Conservation (phyloP, 225 moss, liverwort and hornwort species). For the Bryoerythrophyllum caledonicum region DNA sequence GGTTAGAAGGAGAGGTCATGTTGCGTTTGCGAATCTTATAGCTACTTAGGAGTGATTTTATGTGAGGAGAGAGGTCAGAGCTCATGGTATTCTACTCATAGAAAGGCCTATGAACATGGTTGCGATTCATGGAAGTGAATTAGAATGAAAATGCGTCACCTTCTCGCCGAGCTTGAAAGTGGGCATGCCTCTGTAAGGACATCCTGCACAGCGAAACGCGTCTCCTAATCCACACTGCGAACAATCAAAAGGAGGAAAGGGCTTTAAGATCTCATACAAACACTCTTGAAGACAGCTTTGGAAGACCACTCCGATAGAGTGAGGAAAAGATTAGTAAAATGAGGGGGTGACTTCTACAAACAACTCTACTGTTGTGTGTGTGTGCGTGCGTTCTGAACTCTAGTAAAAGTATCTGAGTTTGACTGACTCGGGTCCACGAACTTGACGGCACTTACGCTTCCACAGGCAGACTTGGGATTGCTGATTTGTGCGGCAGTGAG, state of each 20-base stretch:
- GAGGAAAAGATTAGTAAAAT: no score
- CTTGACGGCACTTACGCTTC: slow-evolving; percentile 59
- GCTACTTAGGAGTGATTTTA: no score
- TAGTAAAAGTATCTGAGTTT: neutral
- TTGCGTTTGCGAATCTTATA: no score
- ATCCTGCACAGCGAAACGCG: slow-evolving; percentile 91
- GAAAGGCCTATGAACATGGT: neutral
- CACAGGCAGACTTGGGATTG: slow-evolving; percentile 93
- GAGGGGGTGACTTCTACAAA: no score
- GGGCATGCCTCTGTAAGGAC: slow-evolving; percentile 92
- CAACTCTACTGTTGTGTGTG: no score
- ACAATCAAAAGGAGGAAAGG: neutral
- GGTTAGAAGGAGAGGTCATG: no score
- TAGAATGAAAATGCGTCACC: slow-evolving; percentile 13
- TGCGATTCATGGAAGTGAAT: neutral
- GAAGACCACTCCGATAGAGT: no score
- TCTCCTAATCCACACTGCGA: slow-evolving; percentile 77
- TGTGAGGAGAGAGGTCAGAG: no score
- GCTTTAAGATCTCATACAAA: no score
- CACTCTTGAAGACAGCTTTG: no score
- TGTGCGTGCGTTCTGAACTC: no score
- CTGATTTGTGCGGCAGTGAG: slow-evolving; percentile 72
- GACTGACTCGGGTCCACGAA: neutral
- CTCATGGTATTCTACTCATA: no score
- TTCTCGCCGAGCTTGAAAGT: slow-evolving; percentile 90